phyloP scores from a whole-genome alignment of 192 early-diverging fungal genomes.

The Lobosporangium transversale region DNA sequence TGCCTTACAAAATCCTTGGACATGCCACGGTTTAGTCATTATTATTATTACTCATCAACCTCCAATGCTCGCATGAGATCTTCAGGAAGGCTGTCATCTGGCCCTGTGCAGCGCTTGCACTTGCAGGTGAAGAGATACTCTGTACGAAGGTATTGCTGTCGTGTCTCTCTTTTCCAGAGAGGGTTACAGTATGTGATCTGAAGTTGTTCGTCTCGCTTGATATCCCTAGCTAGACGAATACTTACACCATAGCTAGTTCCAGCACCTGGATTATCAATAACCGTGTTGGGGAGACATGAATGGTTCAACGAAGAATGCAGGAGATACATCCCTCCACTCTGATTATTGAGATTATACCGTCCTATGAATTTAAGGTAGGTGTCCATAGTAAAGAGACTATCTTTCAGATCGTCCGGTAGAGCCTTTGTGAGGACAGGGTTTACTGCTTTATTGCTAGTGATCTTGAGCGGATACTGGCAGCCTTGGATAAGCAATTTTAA shows the following conservation, averaged over 20 bases:
- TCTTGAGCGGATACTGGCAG: constrained; percentile 57
- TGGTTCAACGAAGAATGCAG: constrained; percentile 71
- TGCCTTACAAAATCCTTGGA: no score
- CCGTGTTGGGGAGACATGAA: constrained; percentile 62
- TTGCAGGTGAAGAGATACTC: constrained; percentile 70
- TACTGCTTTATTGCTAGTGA: constrained; percentile 47
- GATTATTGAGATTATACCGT: constrained; percentile 71
- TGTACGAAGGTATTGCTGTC: constrained; percentile 60
- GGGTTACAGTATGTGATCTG: constrained; percentile 71
- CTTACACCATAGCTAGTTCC: constrained; percentile 61
- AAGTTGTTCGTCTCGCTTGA: constrained; percentile 68
- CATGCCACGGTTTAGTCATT: no score
- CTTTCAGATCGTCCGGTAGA: constrained; percentile 55
- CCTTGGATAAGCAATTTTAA: constrained; percentile 55
- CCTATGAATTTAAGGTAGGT: constrained; percentile 66
- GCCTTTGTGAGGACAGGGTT: constrained; percentile 53
- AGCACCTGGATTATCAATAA: constrained; percentile 61
- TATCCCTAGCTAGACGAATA: constrained; percentile 62
- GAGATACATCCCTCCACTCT: constrained; percentile 69
- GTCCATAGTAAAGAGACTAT: constrained; percentile 62
- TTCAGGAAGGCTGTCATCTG: constrained; percentile 56
- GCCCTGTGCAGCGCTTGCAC: constrained; percentile 64
- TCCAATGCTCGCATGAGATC: constrained; percentile 56
- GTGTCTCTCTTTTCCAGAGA: constrained; percentile 60
- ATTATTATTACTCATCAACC: no score